Evolutionary conservation across 2,329 filamentous ascomycete genomes (phyloP), one percentile per base, ranked within the genome.

Genomic region (Penicillium concentricum): DNA sequence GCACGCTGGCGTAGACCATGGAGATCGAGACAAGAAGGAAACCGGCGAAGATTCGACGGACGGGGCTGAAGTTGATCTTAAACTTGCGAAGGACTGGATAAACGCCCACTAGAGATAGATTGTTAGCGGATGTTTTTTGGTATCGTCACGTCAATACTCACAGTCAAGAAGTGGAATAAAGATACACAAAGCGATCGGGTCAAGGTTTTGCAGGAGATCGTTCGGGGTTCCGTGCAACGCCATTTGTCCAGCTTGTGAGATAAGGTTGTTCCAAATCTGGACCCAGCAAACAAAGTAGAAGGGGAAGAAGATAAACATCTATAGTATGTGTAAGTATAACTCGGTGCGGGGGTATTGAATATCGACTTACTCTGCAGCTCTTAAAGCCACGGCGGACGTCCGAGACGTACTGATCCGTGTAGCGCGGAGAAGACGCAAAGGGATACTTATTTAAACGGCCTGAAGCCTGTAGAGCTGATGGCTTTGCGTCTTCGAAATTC

Each of bases 171-270:
- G 76, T 4, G 87, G 87, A 44, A 89, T 86, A 68, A 90, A 81
- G 69, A 90, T 84, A 63, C 90, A 81, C 57, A 90, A 81, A 16
- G 85, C 82, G 57, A 90, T 81, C 10, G 87, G 86, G 72, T 90
- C 84, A n/a, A 90, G 73, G 72, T 89, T 89, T 69, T 83, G 80
- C 47, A 90, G 79, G 34, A 90, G 76, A 66, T 90, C 87, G 76
- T 90, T 90, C 62, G 87, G 88, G 0, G 87, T 78, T 35, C 87
- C 86, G 66, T 85, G 76, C 2, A 86, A 81, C 50, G 79, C 66
- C 86, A 81, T 81, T 34, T 71, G 73, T 9, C 72, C 72, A 37
- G 77, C 78, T 64, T 69, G 66, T 8, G 64, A 66, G 34, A 67
- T 61, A 12, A 68, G 54, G n/a, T 63, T 63, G 39, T 64, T 67